These are phyloP conservation scores for Tolypocladium capitatum DNA, from an alignment of 2,329 filamentous ascomycete species.

Conservation along the genomic window DNA sequence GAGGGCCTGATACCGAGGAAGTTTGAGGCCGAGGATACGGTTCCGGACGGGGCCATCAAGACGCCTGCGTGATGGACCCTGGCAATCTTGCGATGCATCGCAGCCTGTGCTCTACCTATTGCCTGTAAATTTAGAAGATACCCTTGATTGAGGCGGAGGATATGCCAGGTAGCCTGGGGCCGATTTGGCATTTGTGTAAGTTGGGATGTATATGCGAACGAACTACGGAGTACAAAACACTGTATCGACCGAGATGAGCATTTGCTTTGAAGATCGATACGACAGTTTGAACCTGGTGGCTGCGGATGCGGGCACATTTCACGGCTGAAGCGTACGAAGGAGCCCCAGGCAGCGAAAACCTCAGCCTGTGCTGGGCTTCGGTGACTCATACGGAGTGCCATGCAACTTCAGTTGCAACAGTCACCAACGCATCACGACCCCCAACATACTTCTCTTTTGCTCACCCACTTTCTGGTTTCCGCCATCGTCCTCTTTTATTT, in stretches of 20 bases:
- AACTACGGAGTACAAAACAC: neutral
- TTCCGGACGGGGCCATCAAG: conserved; percentile 26
- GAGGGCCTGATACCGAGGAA: conserved; percentile 49
- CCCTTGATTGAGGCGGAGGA: neutral
- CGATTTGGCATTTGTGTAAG: neutral
- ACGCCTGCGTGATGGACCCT: conserved; percentile 19
- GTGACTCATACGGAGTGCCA: too few relatives aligned
- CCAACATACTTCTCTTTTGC: neutral
- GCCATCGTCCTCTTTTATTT: neutral
- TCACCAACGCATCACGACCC: neutral
- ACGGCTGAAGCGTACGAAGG: too few relatives aligned
- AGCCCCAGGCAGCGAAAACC: too few relatives aligned
- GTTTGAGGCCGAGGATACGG: conserved; percentile 33
- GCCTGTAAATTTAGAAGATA: conserved; percentile 5
- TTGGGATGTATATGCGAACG: neutral
- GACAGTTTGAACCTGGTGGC: neutral
- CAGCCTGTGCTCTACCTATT: neutral
- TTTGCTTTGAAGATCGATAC: neutral
- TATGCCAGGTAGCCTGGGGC: neutral
- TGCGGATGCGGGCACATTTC: neutral
- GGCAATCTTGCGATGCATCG: neutral
- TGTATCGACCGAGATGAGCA: too few relatives aligned
- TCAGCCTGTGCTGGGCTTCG: too few relatives aligned
- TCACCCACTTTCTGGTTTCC: neutral
- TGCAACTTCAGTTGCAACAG: neutral